Evolutionary conservation across 2,329 filamentous ascomycete species (phyloP).

Genomic region (Ceratocystis huliohia): DNA sequence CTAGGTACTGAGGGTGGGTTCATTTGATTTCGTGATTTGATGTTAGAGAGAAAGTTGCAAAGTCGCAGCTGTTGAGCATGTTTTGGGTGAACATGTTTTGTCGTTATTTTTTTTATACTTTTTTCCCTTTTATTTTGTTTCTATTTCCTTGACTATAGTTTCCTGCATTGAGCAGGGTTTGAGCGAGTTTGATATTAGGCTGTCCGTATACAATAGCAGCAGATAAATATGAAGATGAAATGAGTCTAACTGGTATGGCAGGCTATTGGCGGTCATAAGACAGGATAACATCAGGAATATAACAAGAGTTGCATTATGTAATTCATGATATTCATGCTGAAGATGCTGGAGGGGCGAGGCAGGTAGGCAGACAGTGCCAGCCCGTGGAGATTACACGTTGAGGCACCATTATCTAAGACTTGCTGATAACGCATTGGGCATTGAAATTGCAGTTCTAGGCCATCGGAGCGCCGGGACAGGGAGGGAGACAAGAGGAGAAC

Average conservation of each 20-base stretch:
- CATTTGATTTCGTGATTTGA: background rate
- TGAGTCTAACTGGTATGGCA: background rate
- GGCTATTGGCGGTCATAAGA: background rate
- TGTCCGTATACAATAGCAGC: conserved; percentile 6
- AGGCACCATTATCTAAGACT: too few relatives aligned
- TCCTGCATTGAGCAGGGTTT: background rate
- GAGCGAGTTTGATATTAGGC: background rate
- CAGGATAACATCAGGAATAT: background rate
- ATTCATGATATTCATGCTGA: too few relatives aligned
- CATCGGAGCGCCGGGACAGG: too few relatives aligned
- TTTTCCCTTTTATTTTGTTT: background rate
- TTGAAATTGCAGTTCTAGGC: too few relatives aligned
- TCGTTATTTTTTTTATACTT: background rate
- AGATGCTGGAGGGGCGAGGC: too few relatives aligned
- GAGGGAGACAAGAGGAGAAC: too few relatives aligned
- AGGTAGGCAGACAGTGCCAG: too few relatives aligned
- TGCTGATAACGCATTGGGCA: too few relatives aligned
- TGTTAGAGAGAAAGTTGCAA: background rate
- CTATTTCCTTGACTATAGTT: conserved; percentile 12
- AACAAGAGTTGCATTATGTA: background rate
- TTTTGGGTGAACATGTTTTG: background rate
- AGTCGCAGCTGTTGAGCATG: too few relatives aligned
- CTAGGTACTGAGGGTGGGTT: conserved; percentile 16
- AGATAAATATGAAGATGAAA: background rate
- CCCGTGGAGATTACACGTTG: too few relatives aligned